Percentiles rank a stretch among this genome's conserved stretches.
These are phyloP conservation scores for Saturnispora mendoncae DNA, from an alignment of 805 yeast genomes.

Conservation along the genomic window DNA sequence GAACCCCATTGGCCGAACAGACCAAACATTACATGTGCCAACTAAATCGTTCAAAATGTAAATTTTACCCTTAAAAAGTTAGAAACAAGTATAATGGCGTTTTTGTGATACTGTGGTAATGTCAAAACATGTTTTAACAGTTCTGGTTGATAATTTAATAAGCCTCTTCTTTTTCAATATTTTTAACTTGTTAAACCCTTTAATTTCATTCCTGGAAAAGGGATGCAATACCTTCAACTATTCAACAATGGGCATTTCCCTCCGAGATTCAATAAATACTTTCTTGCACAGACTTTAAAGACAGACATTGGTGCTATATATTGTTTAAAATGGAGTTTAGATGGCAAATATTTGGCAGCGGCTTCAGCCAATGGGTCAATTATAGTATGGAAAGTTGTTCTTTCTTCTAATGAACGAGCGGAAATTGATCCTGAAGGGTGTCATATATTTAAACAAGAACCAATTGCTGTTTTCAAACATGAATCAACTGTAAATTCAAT, in stretches of 20 bases:
- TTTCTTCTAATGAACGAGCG: conserved; percentile 57
- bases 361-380: conserved; percentile 72
- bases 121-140: too few species aligned
- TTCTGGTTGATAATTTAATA: too few species aligned
- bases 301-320: conserved; percentile 43
- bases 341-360: conserved; percentile 76
- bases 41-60: too few species aligned
- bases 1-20: too few species aligned
- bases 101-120: too few species aligned
- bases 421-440: background rate
- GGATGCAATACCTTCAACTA: conserved; percentile 6
- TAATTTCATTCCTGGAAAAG: background rate
- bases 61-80: too few species aligned
- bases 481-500: conserved; percentile 59
- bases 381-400: conserved; percentile 70
- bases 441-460: conserved; percentile 37
- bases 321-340: conserved; percentile 61
- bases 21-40: too few species aligned
- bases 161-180: too few species aligned
- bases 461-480: conserved; percentile 54
- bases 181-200: too few species aligned
- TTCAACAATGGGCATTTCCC: conserved; percentile 6
- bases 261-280: conserved; percentile 7
- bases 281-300: conserved; percentile 6
- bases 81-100: too few species aligned